Percentiles rank a stretch among this genome's conserved stretches.
These are phyloP conservation scores for Polysphondylium violaceum DNA, from an alignment of 78 protist species.

Conservation along the genomic window DNA sequence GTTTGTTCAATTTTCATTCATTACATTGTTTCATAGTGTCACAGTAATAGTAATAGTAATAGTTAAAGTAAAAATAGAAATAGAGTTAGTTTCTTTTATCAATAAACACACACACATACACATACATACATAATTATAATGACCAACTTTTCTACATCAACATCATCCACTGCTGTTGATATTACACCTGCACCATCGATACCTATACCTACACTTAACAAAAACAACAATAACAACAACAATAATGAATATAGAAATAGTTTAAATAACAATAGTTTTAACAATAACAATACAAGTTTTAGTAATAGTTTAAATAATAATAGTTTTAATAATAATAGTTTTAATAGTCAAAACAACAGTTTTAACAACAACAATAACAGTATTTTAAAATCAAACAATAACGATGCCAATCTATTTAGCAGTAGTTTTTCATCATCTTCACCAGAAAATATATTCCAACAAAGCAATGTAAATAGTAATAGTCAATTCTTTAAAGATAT, in stretches of 20 bases:
- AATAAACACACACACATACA: too few species aligned
- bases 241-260: not conserved
- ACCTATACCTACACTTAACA: not conserved
- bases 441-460: too few species aligned
- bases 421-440: too few species aligned
- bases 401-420: too few species aligned
- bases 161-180: not conserved
- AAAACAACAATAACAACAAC: not conserved
- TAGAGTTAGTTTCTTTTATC: too few species aligned
- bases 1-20: too few species aligned
- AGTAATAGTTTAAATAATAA: not conserved
- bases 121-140: not conserved
- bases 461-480: too few species aligned
- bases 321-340: not conserved
- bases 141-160: not conserved
- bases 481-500: constrained; percentile 16
- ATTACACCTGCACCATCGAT: not conserved
- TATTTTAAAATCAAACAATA: not conserved
- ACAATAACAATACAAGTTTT: not conserved
- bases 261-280: not conserved
- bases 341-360: not conserved
- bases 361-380: not conserved
- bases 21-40: too few species aligned
- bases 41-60: too few species aligned
- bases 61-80: too few species aligned